Evolutionary conservation across 805 yeast species (phyloP).

Genomic region (Diddensiella transvaalensis): DNA sequence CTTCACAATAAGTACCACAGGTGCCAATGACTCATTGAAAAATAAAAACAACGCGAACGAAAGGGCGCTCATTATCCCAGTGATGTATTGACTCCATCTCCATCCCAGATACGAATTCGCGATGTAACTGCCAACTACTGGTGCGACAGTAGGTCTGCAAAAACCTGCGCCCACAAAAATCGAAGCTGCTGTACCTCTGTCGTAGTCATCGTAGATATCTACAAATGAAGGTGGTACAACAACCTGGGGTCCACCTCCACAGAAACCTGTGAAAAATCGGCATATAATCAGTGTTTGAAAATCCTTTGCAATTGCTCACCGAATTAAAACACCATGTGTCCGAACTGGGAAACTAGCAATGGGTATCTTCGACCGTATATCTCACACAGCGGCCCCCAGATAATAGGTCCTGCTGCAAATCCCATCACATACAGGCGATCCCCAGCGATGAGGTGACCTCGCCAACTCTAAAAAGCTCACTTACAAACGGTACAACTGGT

Average conservation of each 20-base stretch:
- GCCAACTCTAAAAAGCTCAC: conserved; percentile 56
- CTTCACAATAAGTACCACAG: conserved; percentile 58
- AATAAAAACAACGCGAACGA: conserved; percentile 43
- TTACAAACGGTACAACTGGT: conserved; percentile 49
- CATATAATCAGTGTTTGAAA: conserved; percentile 72
- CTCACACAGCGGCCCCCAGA: conserved; percentile 87
- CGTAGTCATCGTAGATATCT: conserved; percentile 62
- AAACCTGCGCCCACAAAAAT: conserved; percentile 70
- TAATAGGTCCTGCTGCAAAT: conserved; percentile 86
- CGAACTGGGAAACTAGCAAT: conserved; percentile 52
- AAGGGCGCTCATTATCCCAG: conserved; percentile 56
- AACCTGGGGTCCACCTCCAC: conserved; percentile 82
- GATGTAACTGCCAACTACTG: conserved; percentile 71
- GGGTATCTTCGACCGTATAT: conserved; percentile 67
- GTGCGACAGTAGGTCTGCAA: conserved; percentile 78
- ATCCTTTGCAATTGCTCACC: conserved; percentile 77
- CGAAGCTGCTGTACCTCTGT: conserved; percentile 73
- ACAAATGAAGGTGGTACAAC: conserved; percentile 85
- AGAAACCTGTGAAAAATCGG: conserved; percentile 74
- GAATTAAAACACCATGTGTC: conserved; percentile 58
- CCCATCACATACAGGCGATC: conserved; percentile 81
- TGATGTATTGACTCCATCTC: conserved; percentile 78
- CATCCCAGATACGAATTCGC: conserved; percentile 62
- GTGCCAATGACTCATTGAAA: conserved; percentile 67
- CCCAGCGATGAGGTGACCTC: conserved; percentile 68